These are phyloP conservation scores for Heliocybe sulcata DNA, from an alignment of 1,284 basidiomycete species.

Conservation along the genomic window DNA sequence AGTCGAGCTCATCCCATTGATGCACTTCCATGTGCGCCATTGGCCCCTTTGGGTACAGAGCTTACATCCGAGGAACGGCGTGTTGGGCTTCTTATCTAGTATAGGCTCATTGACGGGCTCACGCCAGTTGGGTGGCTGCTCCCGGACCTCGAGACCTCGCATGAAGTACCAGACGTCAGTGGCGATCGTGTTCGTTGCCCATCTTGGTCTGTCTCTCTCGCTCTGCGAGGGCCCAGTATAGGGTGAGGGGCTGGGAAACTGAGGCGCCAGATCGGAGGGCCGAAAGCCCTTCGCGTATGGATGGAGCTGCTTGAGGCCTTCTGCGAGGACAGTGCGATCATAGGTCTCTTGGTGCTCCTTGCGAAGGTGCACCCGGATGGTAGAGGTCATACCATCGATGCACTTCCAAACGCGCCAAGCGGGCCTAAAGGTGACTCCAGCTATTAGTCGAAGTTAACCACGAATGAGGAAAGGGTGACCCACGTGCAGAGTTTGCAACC, in stretches of 20 bases:
- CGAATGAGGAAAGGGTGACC: background rate
- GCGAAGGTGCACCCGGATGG: background rate
- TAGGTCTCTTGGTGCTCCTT: background rate
- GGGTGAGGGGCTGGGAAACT: background rate
- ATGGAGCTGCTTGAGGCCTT: background rate
- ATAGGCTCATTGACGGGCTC: background rate
- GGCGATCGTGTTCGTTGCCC: background rate
- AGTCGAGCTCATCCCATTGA: constrained; percentile 1
- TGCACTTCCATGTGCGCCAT: constrained; percentile 2
- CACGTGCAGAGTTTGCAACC: constrained; percentile 1
- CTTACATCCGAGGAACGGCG: constrained; percentile 1
- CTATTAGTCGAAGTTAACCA: background rate
- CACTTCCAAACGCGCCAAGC: constrained; percentile 1
- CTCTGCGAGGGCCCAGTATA: background rate
- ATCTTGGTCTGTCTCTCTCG: background rate
- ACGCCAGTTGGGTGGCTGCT: background rate
- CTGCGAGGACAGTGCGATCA: background rate
- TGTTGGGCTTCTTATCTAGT: background rate
- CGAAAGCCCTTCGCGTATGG: background rate
- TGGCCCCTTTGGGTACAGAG: background rate
- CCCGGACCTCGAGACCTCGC: background rate
- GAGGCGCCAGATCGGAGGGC: background rate
- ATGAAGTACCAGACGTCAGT: constrained; percentile 2
- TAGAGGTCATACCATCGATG: constrained; percentile 2
- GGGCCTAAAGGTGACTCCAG: background rate